phyloP scores from a whole-genome alignment of 208 protist genomes.

The Dictyostelium gargantuum region DNA sequence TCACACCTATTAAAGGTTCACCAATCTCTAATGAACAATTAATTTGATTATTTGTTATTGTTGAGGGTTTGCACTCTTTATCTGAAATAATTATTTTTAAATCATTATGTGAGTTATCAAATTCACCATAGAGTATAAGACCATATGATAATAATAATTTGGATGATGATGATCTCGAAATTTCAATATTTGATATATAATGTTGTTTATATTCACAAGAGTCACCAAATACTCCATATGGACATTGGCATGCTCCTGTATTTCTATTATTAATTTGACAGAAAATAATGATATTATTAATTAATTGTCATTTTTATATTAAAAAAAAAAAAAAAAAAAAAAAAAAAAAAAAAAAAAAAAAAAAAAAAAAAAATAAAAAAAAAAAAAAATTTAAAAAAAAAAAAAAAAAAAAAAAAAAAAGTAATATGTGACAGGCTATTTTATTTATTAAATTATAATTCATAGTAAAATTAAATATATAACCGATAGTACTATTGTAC shows the following conservation, averaged over 20 bases:
- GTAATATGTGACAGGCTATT: not conserved
- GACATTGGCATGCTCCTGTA: not conserved
- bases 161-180: too few species aligned
- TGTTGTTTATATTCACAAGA: not conserved
- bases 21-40: not conserved
- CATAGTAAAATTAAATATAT: not conserved
- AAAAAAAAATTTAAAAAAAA: not conserved
- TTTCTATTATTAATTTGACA: not conserved
- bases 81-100: not conserved
- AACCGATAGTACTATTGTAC: too few species aligned
- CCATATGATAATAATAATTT: too few species aligned
- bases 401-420: not conserved
- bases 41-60: not conserved
- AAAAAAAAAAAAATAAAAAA: not conserved
- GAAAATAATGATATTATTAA: not conserved
- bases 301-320: too few species aligned
- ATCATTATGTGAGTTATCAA: not conserved
- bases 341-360: not conserved
- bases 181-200: not conserved
- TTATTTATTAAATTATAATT: not conserved
- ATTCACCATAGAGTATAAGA: not conserved
- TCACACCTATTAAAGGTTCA: not conserved
- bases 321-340: not conserved
- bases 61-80: not conserved
- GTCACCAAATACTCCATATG: not conserved